Evolutionary conservation across 2,329 filamentous ascomycete species (phyloP), one percentile per base, ranked within the genome.

Genomic region (Fusarium pseudoanthophilum): DNA sequence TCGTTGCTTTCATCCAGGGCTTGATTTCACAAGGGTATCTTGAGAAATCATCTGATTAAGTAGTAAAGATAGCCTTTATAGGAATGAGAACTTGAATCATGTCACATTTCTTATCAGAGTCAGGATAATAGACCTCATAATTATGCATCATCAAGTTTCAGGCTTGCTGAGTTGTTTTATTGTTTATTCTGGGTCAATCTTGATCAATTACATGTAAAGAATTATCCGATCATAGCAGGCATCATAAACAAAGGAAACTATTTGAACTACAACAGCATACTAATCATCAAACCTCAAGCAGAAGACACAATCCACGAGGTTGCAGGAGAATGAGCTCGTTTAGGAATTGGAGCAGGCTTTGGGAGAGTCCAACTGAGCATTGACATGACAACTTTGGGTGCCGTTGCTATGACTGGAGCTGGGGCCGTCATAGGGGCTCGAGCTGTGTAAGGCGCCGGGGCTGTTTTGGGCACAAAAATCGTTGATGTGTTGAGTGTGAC

Each of bases 1-100:
- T 39, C 28, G 40, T 73, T 62, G 40, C 62, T 18, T 76, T 76
- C 63, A n/a, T 73, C 6, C 56, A 59, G 30, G 46, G 59, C 24
- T 45, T 76, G 42, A 45, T 72, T 46, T 60, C 64, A 26, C 48
- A 58, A 15, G 71, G 73, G 10, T 7, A 39, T 21, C 32, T 75
- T 16, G 11, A 65, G n/a, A n/a, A 15, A 11, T 56, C 30, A 7
- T 34, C n/a, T 7, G 9, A 15, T 24, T 36, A n/a, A 20, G 56
- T n/a, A n/a, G 20, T 30, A 18, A 11, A 14, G 7, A 55, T 28
- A 40, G 24, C 18, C 20, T 1, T 4, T 18, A 13, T 16, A 16
- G 15, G 3, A n/a, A 39, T 40, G 18, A 10, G 13, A n/a, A 13
- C 34, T n/a, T 28, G 24, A 10, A 18, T 53, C 24, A 53, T 16